A percentile compares a stretch with the other conserved stretches of the same genome.
Conservation (phyloP, 331 rosid genomes). For the Rosa hybrid region DNA sequence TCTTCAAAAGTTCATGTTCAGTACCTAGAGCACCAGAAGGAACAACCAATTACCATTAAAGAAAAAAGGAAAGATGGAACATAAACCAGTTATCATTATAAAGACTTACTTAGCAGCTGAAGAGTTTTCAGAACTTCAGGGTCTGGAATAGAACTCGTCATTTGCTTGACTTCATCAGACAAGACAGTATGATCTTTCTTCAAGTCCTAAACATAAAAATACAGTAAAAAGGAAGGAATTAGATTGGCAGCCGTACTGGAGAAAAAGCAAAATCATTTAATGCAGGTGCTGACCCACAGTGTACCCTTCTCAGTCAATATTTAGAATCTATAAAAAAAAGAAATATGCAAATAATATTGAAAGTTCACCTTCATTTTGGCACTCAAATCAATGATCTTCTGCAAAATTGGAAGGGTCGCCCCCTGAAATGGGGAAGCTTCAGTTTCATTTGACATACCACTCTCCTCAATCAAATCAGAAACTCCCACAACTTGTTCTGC, state of each 20-base stretch:
- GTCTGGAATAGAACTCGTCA: slow-evolving; percentile 53
- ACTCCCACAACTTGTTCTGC: slow-evolving; percentile 33
- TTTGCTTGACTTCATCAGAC: slow-evolving; percentile 56
- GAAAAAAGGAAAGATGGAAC: not conserved
- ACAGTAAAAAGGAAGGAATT: not conserved
- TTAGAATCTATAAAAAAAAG: not conserved
- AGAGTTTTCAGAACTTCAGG: slow-evolving; percentile 56
- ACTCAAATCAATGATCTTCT: slow-evolving; percentile 63
- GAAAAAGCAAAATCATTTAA: not conserved
- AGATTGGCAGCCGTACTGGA: not conserved
- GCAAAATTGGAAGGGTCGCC: slow-evolving; percentile 73
- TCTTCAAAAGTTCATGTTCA: slow-evolving; percentile 72
- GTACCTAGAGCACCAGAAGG: slow-evolving; percentile 48
- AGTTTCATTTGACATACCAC: slow-evolving; percentile 42
- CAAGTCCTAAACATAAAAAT: slow-evolving; percentile 52
- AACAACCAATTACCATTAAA: slow-evolving; percentile 17
- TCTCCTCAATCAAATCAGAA: slow-evolving; percentile 45
- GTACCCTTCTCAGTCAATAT: not conserved
- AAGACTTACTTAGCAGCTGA: slow-evolving; percentile 62
- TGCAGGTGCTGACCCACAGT: not conserved
- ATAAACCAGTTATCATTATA: not conserved
- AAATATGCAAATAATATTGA: not conserved
- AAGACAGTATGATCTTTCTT: slow-evolving; percentile 58
- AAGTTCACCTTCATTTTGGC: slow-evolving; percentile 58
- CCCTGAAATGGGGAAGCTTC: slow-evolving; percentile 56